Evolutionary conservation across 306 rosid species (phyloP).

Genomic region (Lathyrus tuberosus): DNA sequence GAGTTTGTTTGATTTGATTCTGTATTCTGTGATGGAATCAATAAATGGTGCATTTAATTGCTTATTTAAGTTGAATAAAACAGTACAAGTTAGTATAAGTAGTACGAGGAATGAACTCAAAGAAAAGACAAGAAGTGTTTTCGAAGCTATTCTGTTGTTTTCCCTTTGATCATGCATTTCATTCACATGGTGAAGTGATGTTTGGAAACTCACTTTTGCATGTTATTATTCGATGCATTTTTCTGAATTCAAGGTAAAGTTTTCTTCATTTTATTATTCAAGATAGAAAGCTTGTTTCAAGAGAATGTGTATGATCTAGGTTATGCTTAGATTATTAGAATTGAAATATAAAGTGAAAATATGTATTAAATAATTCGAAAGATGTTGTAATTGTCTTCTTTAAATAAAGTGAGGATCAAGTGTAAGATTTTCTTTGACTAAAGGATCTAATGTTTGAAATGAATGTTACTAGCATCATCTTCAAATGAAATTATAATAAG

Average conservation of each 20-base stretch:
- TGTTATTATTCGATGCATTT: conserved; percentile 11
- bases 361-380: background rate
- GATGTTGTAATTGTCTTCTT: conserved; percentile 4
- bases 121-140: background rate
- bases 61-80: background rate
- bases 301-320: conserved; percentile 1
- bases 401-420: conserved; percentile 14
- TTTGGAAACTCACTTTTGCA: conserved; percentile 32
- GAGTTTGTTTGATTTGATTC: conserved; percentile 17
- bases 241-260: conserved; percentile 12
- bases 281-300: no score
- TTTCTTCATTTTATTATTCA: background rate
- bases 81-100: background rate
- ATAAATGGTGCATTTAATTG: background rate
- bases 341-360: background rate
- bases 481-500: background rate
- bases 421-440: conserved; percentile 2
- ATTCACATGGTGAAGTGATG: background rate
- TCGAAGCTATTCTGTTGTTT: background rate
- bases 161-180: background rate
- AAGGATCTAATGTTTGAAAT: conserved; percentile 7
- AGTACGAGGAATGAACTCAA: conserved; percentile 8
- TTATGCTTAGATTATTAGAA: background rate
- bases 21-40: background rate
- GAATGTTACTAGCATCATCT: background rate